These are phyloP conservation scores for Blepharisma undulans DNA, from an alignment of 169 alveolate genomes.

Conservation along the genomic window DNA sequence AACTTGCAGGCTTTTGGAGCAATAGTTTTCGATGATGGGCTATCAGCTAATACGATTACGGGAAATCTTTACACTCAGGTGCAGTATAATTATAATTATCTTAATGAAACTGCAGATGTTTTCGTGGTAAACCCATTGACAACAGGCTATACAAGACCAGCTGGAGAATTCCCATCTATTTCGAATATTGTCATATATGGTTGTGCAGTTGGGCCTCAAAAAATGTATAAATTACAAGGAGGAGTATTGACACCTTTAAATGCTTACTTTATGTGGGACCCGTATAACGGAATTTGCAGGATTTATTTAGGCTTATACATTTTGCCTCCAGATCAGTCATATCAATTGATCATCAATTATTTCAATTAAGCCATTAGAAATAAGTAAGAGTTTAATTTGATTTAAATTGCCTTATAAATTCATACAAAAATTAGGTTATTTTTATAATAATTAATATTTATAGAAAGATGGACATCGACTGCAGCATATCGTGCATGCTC, in stretches of 20 bases:
- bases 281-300: not conserved
- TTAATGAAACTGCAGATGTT: not conserved
- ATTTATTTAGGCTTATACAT: not conserved
- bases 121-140: not conserved
- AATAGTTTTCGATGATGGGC: constrained; percentile 12
- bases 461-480: not conserved
- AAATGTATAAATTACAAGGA: not conserved
- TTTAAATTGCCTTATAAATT: no score
- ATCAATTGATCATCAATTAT: not conserved
- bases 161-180: constrained; percentile 4
- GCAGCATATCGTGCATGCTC: not conserved
- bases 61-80: not conserved
- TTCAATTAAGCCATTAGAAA: not conserved
- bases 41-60: not conserved
- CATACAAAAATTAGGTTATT: not conserved
- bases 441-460: no score
- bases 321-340: not conserved
- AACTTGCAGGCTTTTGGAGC: constrained; percentile 4
- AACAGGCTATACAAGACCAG: not conserved
- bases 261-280: not conserved
- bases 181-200: constrained; percentile 23
- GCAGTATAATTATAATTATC: not conserved
- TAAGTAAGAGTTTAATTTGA: not conserved
- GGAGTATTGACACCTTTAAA: not conserved
- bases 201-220: not conserved